Percentiles rank a stretch among this genome's conserved stretches.
Evolutionary conservation across 495 filamentous ascomycete genomes (phyloP).

Genomic region (Parachaetomium inaequale): DNA sequence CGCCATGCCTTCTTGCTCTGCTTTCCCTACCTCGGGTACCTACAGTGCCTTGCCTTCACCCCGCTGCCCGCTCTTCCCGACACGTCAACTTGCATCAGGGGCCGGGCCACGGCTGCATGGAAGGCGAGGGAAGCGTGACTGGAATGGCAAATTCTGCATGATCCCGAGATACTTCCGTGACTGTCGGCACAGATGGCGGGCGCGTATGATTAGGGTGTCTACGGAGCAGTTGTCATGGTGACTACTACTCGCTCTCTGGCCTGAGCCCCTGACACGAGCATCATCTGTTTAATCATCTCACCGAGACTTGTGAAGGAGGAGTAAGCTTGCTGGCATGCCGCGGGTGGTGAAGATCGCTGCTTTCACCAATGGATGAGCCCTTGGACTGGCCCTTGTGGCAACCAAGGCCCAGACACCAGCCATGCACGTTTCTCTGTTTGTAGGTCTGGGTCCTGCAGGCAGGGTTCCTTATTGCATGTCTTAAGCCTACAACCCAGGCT

Average conservation of each 20-base stretch:
- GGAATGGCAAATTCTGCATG: neutral
- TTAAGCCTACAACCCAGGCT: constrained; percentile 18
- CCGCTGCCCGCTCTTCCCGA: neutral
- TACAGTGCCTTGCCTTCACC: neutral
- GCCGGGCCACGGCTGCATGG: constrained; percentile 12
- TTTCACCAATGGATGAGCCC: neutral
- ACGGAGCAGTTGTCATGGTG: neutral
- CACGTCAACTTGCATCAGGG: constrained; percentile 9
- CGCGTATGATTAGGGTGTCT: neutral
- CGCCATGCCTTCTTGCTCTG: neutral
- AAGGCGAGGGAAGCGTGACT: constrained; percentile 5
- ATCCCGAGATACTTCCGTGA: neutral
- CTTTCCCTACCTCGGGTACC: neutral
- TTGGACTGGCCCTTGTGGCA: neutral
- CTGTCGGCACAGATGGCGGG: neutral
- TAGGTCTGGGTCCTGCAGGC: constrained; percentile 9
- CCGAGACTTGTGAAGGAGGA: neutral
- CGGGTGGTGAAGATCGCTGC: neutral
- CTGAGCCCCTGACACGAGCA: neutral
- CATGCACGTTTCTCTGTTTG: constrained; percentile 10
- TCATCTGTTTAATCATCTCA: neutral
- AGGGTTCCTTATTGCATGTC: constrained; percentile 23
- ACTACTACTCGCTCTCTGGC: neutral
- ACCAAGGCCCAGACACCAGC: neutral
- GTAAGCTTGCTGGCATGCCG: neutral